Percentiles rank a stretch among this genome's conserved stretches.
Conservation (phyloP, 2,329 filamentous ascomycete species). For the Paracamarosporium sp. region DNA sequence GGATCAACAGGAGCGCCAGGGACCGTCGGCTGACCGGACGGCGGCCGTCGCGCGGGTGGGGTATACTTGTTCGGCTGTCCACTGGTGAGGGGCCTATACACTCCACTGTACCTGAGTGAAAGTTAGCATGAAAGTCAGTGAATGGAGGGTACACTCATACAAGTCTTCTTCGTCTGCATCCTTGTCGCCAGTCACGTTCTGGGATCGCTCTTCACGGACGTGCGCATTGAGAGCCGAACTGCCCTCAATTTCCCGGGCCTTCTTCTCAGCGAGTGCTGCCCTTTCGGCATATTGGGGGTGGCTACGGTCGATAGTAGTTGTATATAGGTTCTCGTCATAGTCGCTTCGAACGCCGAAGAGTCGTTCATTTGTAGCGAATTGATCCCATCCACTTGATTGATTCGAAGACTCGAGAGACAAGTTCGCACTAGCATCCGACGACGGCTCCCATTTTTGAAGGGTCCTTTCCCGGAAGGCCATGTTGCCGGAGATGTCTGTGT, state of each 20-base stretch:
- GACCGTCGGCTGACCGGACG: slow-evolving; percentile 74
- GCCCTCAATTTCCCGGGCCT: slow-evolving; percentile 88
- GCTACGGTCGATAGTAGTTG: slow-evolving; percentile 83
- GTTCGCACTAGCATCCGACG: slow-evolving; percentile 65
- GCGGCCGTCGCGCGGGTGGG: slow-evolving; percentile 84
- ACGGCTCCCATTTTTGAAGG: slow-evolving; percentile 83
- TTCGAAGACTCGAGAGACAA: slow-evolving; percentile 71
- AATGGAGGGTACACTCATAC: slow-evolving; percentile 54
- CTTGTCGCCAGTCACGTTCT: slow-evolving; percentile 68
- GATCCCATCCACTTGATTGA: slow-evolving; percentile 73
- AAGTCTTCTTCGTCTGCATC: slow-evolving; percentile 90
- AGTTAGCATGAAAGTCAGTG: slow-evolving; percentile 16
- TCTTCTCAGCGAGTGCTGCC: slow-evolving; percentile 75
- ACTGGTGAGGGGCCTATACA: slow-evolving; percentile 74
- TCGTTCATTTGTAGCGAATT: slow-evolving; percentile 88
- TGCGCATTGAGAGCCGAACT: slow-evolving; percentile 78
- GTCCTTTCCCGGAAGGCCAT: slow-evolving; percentile 73
- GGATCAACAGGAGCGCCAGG: slow-evolving; percentile 82
- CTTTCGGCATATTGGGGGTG: slow-evolving; percentile 83
- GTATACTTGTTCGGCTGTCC: slow-evolving; percentile 78
- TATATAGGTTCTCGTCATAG: slow-evolving; percentile 95
- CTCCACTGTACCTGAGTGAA: slow-evolving; percentile 79
- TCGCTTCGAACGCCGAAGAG: slow-evolving; percentile 87
- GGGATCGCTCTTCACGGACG: slow-evolving; percentile 85
- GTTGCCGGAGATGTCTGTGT: slow-evolving; percentile 83